These are phyloP conservation scores for Linum tenue DNA, from an alignment of 345 rosid species.

Conservation along the genomic window DNA sequence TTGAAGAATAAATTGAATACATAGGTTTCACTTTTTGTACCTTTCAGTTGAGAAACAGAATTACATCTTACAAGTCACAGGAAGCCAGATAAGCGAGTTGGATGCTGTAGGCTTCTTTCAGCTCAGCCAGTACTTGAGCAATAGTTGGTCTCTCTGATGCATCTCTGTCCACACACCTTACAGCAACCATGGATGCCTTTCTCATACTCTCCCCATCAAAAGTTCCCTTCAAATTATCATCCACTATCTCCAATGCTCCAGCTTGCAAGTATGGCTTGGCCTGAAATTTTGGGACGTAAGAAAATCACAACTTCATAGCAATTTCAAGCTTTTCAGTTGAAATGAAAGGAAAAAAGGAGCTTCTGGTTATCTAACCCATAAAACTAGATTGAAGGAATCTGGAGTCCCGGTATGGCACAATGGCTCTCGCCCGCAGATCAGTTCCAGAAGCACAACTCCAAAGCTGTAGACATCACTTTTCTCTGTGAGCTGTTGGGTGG, in stretches of 20 bases:
- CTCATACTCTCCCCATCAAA: conserved; percentile 68
- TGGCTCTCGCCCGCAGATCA: conserved; percentile 89
- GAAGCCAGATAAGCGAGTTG: conserved; percentile 72
- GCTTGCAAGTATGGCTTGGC: conserved; percentile 91
- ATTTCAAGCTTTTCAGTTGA: not conserved
- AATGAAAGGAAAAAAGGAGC: not conserved
- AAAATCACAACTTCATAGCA: not conserved
- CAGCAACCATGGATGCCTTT: conserved; percentile 47
- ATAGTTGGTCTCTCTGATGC: conserved; percentile 62
- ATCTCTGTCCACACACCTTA: conserved; percentile 57
- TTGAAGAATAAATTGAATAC: too few relatives aligned
- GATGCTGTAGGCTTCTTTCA: conserved; percentile 66
- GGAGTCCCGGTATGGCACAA: conserved; percentile 69
- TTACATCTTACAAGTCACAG: conserved; percentile 34
- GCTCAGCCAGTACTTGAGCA: conserved; percentile 38
- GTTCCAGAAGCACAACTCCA: conserved; percentile 79
- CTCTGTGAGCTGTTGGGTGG: conserved; percentile 85
- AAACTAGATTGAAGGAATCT: conserved; percentile 85
- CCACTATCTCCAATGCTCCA: conserved; percentile 74
- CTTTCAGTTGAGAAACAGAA: not conserved
- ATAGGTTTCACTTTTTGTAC: not conserved
- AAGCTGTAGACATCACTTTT: conserved; percentile 85
- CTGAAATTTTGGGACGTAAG: conserved; percentile 28
- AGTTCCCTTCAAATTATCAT: conserved; percentile 48
- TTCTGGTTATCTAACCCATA: conserved; percentile 47